Evolutionary conservation across 805 yeast species (phyloP), one percentile per base, ranked within the genome.

Genomic region (Wickerhamiella kazuoi): DNA sequence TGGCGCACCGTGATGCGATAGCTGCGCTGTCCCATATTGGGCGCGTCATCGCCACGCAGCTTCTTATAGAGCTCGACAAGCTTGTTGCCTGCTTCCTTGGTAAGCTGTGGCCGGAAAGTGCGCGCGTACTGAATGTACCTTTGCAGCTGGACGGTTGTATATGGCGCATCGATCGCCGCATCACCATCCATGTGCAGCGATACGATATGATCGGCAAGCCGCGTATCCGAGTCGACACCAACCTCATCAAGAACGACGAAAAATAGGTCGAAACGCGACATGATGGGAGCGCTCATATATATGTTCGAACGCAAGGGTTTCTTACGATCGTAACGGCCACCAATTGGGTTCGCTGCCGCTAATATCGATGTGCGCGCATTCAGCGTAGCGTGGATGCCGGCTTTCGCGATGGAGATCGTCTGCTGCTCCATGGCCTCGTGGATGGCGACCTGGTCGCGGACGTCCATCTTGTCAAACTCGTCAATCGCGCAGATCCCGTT

Each of bases 381-480:
- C 52, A 90, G 65, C 1, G 98, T 90, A 2, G 98, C 97, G 54
- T 90, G 96, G 46, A 90, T 90, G 54, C 98, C 98, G 1, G 98
- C 98, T 58, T 90, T 90, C 9, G 98, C 96, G 53, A 90, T 90
- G 14, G 96, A 86, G 48, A 90, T 90, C 0, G 98, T 90, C 60
- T 90, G 98, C 62, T 90, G 98, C 68, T 90, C 98, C 98, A 90
- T 90, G 19, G 97, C 98, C 64, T 90, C 98, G 63, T 90, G 98
- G 63, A 90, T 87, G 3, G 97, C 97, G 40, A 90, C 97, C 62
- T 90, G 97, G 61, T 90, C 97, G 1, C 76, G 61, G 33, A 86
- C 60, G 59, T 87, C 96, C 98, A 90, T 90, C 64, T 90, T 90
- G 57, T 90, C 98, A 51, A 90, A 90, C 63, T 90, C 98, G 59